A percentile compares a stretch with the other conserved stretches of the same genome.
These are phyloP conservation scores for Crucihimalaya himalaica DNA, from an alignment of 345 rosid genomes.

Conservation along the genomic window DNA sequence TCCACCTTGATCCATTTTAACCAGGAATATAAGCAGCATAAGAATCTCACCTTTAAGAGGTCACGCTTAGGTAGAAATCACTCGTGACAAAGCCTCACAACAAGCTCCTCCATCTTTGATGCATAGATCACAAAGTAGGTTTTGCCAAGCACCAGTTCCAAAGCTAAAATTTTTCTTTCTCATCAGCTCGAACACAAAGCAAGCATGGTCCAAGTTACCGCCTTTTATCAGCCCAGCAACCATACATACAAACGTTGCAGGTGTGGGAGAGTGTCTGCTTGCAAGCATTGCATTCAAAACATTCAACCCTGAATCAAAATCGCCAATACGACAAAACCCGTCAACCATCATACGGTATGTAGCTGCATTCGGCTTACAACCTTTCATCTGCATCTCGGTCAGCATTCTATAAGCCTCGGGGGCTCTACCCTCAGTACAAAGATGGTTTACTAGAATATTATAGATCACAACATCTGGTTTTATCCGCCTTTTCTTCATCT, in stretches of 20 bases:
- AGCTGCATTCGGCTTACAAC: slow-evolving; percentile 84
- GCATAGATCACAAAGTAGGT: slow-evolving; percentile 49
- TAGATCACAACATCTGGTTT: slow-evolving; percentile 81
- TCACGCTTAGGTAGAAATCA: slow-evolving; percentile 34
- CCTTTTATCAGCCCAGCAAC: slow-evolving; percentile 54
- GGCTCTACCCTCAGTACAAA: slow-evolving; percentile 61
- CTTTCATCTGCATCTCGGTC: slow-evolving; percentile 75
- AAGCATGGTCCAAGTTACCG: slow-evolving; percentile 62
- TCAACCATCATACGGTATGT: slow-evolving; percentile 83
- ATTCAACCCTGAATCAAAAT: slow-evolving; percentile 74
- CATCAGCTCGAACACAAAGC: slow-evolving; percentile 77
- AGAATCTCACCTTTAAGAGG: slow-evolving; percentile 27
- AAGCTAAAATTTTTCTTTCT: slow-evolving; percentile 59
- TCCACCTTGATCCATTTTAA: background rate
- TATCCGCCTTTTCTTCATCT: slow-evolving; percentile 78
- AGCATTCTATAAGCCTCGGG: slow-evolving; percentile 64
- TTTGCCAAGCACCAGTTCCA: slow-evolving; percentile 58
- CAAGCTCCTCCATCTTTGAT: slow-evolving; percentile 34
- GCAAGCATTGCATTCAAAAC: slow-evolving; percentile 72
- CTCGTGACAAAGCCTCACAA: slow-evolving; percentile 49
- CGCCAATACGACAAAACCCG: slow-evolving; percentile 61
- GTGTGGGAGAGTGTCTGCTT: slow-evolving; percentile 63
- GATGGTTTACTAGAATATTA: slow-evolving; percentile 71
- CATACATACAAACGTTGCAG: slow-evolving; percentile 53
- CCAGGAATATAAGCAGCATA: background rate